Conservation (phyloP, 495 filamentous ascomycete species). For the Penicillium silybi region DNA sequence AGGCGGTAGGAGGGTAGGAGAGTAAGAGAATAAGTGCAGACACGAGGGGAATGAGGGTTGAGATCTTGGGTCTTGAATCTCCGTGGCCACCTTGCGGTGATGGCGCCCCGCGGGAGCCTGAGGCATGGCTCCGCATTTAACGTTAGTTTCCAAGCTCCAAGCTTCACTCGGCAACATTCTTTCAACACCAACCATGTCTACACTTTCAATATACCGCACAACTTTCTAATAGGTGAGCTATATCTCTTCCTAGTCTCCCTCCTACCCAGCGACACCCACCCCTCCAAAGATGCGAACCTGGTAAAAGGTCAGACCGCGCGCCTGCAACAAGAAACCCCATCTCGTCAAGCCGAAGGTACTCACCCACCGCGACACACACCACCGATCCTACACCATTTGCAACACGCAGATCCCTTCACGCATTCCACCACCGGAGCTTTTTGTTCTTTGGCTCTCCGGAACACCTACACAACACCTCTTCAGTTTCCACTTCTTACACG, state of each 20-base stretch:
- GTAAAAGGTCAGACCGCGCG: conserved; percentile 62
- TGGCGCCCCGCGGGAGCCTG: not conserved
- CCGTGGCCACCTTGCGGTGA: not conserved
- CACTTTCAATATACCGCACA: not conserved
- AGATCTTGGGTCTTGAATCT: not conserved
- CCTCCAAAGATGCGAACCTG: conserved; percentile 56
- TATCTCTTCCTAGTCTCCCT: not conserved
- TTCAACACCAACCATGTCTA: not conserved
- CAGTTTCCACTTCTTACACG: not conserved
- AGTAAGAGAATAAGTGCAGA: not conserved
- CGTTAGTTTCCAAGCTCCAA: not conserved
- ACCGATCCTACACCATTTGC: not conserved
- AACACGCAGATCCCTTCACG: not conserved
- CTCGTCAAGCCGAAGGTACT: conserved; percentile 25
- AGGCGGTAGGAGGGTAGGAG: not conserved
- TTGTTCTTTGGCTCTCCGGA: not conserved
- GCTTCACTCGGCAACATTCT: not conserved
- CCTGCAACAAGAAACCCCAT: conserved; percentile 9
- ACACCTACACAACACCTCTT: not conserved
- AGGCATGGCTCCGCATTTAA: not conserved
- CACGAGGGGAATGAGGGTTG: not conserved
- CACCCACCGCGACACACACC: not conserved
- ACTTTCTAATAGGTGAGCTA: not conserved
- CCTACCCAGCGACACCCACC: conserved; percentile 2
- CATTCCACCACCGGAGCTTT: not conserved